Evolutionary conservation across 2,329 filamentous ascomycete genomes (phyloP).

Genomic region (Huntiella abstrusa): DNA sequence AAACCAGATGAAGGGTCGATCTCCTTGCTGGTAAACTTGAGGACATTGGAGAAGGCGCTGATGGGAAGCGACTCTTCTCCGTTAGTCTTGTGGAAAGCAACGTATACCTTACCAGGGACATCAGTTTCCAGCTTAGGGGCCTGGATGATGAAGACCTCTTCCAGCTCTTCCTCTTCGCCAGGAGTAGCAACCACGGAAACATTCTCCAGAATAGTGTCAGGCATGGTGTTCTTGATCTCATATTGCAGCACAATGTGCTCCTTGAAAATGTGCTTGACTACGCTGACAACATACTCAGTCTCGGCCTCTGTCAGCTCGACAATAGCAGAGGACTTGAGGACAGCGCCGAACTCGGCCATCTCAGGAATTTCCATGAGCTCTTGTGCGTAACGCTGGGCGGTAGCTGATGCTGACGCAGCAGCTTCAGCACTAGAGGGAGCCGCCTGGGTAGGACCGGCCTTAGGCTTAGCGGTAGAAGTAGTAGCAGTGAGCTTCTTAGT

Average conservation of each 20-base stretch:
- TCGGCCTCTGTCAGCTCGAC: constrained; percentile 91
- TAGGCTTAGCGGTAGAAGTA: constrained; percentile 83
- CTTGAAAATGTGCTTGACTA: constrained; percentile 96
- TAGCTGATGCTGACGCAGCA: constrained; percentile 56
- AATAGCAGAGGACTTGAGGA: constrained; percentile 76
- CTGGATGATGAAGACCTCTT: constrained; percentile 88
- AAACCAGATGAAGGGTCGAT: constrained; percentile 89
- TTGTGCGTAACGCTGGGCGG: constrained; percentile 74
- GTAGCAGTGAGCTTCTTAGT: constrained; percentile 93
- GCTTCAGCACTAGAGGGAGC: constrained; percentile 52
- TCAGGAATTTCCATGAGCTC: constrained; percentile 80
- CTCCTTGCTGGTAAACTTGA: constrained; percentile 97
- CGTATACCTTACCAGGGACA: constrained; percentile 83
- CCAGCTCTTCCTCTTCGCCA: constrained; percentile 60
- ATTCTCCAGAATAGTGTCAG: constrained; percentile 76
- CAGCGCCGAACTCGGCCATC: constrained; percentile 69
- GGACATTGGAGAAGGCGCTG: constrained; percentile 70
- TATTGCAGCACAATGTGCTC: constrained; percentile 92
- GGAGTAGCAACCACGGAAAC: constrained; percentile 69
- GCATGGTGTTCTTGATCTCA: constrained; percentile 92
- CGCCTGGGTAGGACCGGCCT: constrained; percentile 50
- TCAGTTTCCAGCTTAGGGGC: constrained; percentile 66
- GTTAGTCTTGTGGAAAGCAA: constrained; percentile 71
- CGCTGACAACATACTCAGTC: constrained; percentile 87
- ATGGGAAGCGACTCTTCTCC: constrained; percentile 62